Evolutionary conservation across 192 early-diverging fungal species (phyloP), one percentile per base, ranked within the genome.

Genomic region (Dissophora globulifera): DNA sequence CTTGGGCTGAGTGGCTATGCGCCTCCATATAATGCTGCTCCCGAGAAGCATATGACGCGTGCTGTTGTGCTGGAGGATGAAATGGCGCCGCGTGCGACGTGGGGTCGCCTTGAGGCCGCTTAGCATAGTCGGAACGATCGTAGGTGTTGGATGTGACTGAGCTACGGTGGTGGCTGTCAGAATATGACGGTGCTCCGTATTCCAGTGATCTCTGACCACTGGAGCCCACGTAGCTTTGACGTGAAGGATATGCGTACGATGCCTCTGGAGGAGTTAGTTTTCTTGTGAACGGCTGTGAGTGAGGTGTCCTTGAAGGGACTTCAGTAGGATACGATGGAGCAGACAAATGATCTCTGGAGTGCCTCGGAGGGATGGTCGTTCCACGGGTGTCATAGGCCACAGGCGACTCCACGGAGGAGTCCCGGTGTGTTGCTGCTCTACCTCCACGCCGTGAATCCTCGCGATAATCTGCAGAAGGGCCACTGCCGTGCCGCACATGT

Each of bases 51-150:
- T 49, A 38, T 2, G 35, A 12, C 19, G 29, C 17, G 23, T 49
- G 26, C 46, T 29, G n/a, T n/a, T 50, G 49, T 8, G 25, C 10
- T 29, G 20, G 15, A 26, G 56, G 16, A 30, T 23, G 56, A 45
- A 58, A 58, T 15, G 56, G 6, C 33, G 13, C 2, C 26, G 23
- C 25, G 19, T 17, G 62, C 8, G 50, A 29, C 40, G 40, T 7
- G 32, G 33, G 17, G 19, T 53, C 62, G 16, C 20, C 23, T 13
- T 33, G 26, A 10, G 53, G 22, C 1, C 53, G 29, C 45, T 42
- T 26, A 2, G 16, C 4, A 31, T 66, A 50, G 5, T 66, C 63
- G 10, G 41, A 15, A 13, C 63, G 63, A 56, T 66, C 63, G 33
- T 48, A 66, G 1, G 51, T 26, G 16, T 48, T 38, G 8, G 63